Percentiles rank a stretch among this genome's conserved stretches.
Conservation (phyloP, 441 rosid species). For the Manihot esculenta region DNA sequence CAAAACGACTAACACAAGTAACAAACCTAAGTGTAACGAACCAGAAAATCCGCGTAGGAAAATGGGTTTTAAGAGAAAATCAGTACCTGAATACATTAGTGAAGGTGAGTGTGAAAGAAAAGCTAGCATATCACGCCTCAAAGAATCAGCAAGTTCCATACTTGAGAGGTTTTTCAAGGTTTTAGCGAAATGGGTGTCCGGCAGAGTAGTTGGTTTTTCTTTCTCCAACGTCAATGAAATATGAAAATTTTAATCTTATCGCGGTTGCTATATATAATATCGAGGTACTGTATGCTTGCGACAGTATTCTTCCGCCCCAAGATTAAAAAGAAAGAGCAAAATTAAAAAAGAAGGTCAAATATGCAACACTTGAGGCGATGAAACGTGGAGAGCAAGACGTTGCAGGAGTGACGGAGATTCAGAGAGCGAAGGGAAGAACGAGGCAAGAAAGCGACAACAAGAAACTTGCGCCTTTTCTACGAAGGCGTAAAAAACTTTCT, state of each 20-base stretch:
- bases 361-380: conserved; percentile 9
- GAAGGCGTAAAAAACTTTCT: too few species aligned
- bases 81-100: conserved; percentile 30
- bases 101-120: conserved; percentile 28
- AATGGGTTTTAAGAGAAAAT: conserved; percentile 44
- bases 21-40: conserved; percentile 53
- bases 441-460: background rate
- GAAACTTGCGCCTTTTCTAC: background rate
- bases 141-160: conserved; percentile 30
- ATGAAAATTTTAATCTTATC: background rate
- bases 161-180: conserved; percentile 9
- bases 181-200: conserved; percentile 1
- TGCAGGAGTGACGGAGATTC: conserved; percentile 22
- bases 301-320: too few species aligned
- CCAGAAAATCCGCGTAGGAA: conserved; percentile 48
- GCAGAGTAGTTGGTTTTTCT: background rate
- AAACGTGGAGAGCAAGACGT: conserved; percentile 31
- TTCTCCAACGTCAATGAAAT: background rate
- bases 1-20: conserved; percentile 40
- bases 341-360: conserved; percentile 4
- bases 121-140: conserved; percentile 20
- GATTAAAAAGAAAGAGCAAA: too few species aligned
- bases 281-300: too few species aligned
- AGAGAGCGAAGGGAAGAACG: background rate
- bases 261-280: background rate